Base-by-base conservation (phyloP, 768 basidiomycete genomes). In the Lepiota subincarnata region DNA sequence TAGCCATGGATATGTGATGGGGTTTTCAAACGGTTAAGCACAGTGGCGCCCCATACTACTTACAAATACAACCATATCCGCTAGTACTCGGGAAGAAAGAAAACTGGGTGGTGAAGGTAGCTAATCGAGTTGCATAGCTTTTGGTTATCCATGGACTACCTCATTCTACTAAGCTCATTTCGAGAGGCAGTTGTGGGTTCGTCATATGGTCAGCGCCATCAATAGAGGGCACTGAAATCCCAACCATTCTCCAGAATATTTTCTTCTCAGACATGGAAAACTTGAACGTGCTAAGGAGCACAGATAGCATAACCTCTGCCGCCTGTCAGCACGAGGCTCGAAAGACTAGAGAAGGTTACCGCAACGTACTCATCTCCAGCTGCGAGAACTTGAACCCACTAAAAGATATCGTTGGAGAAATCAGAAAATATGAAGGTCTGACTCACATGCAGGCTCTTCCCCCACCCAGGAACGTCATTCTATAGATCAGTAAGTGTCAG, bases 401-500 rank as follows among this genome's bases (percentile, higher is more conserved):
- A 40, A 16, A 41, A n/a, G 10, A 12, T 6, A 16, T 40, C 22
- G 40, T 28, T 10, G n/a, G n/a, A 13, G 26, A 16, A 2, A 10
- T 39, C 26, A 20, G 3, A 28, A 3, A 12, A 14, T 6, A 4
- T 10, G 16, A 6, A 31, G 20, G 31, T 7, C 4, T 19, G 20
- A 53, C 57, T 49, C 34, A 69, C 72, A 75, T 75, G 62, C 74
- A 74, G 26, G 73, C 64, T 39, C 73, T 59, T 28, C 66, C 58
- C 4, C 74, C 74, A 6, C 70, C 74, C 19, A 74, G 61, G 59
- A 75, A 75, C 10, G 75, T 73, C 72, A 75, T 73, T 62, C 75
- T 75, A 37, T 31, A 46, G 24, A 35, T 4, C 10, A 13, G 8
- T 13, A 0, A 13, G 8, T 13, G 1, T 35, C 18, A 16, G 11